phyloP scores from a whole-genome alignment of 768 basidiomycete genomes.

The Auriscalpium orientale region DNA sequence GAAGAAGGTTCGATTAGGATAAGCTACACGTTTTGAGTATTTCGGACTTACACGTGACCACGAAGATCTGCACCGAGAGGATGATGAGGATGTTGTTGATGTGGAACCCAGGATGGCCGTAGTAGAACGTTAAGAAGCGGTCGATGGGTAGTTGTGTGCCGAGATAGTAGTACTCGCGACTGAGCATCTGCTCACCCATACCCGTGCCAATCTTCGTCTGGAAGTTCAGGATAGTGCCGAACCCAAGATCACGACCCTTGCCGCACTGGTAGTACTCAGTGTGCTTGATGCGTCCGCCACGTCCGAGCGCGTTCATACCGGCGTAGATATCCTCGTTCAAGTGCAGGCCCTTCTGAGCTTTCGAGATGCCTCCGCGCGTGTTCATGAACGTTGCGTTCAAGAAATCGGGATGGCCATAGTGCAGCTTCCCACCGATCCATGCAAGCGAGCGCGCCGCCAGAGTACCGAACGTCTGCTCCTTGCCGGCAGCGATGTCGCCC shows the following conservation, averaged over 20 bases:
- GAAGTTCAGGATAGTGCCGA: slow-evolving; percentile 99
- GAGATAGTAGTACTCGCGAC: slow-evolving; percentile 97
- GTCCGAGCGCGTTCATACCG: slow-evolving; percentile 96
- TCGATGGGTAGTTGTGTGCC: slow-evolving; percentile 98
- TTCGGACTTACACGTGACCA: slow-evolving; percentile 68
- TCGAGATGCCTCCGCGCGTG: slow-evolving; percentile 96
- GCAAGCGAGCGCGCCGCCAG: slow-evolving; percentile 92
- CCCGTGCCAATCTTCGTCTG: slow-evolving; percentile 99
- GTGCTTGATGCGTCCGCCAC: slow-evolving; percentile 96
- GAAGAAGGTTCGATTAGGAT: slow-evolving; percentile 14
- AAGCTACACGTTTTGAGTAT: neutral
- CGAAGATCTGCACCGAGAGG: slow-evolving; percentile 91
- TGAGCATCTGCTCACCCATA: slow-evolving; percentile 99
- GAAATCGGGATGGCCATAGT: slow-evolving; percentile 99
- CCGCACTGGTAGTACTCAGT: slow-evolving; percentile 99
- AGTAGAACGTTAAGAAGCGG: slow-evolving; percentile 99
- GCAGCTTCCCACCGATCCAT: slow-evolving; percentile 97
- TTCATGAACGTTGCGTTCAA: slow-evolving; percentile 96
- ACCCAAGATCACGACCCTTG: slow-evolving; percentile 97
- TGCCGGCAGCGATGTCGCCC: slow-evolving; percentile 96
- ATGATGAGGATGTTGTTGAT: slow-evolving; percentile 99
- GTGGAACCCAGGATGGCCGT: slow-evolving; percentile 98
- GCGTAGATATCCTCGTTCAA: slow-evolving; percentile 99
- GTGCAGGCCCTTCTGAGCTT: slow-evolving; percentile 99
- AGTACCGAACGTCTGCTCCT: slow-evolving; percentile 99